These are phyloP conservation scores for Mortierella sp. DNA, from an alignment of 371 early-diverging fungal species.

Conservation along the genomic window DNA sequence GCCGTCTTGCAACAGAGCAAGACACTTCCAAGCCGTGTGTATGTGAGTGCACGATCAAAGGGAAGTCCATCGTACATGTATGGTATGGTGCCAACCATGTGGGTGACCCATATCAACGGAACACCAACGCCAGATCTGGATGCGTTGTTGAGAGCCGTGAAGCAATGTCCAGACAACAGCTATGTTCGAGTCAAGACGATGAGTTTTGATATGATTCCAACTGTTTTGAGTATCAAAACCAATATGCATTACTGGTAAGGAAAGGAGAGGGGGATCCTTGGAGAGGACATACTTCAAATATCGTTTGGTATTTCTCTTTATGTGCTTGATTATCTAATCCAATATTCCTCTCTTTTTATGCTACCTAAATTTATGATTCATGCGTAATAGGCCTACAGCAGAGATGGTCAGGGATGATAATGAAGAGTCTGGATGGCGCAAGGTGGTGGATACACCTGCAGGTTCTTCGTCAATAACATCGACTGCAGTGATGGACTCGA, in stretches of 20 bases:
- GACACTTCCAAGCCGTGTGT: constrained; percentile 75
- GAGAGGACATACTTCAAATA: no score
- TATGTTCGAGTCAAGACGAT: constrained; percentile 89
- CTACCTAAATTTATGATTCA: no score
- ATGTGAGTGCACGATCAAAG: constrained; percentile 74
- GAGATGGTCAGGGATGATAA: constrained; percentile 64
- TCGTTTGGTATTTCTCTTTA: constrained; percentile 25
- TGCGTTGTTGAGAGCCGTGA: constrained; percentile 71
- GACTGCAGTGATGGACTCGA: neutral
- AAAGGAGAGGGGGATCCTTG: no score
- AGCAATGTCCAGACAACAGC: constrained; percentile 69
- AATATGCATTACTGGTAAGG: constrained; percentile 85
- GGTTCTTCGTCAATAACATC: neutral
- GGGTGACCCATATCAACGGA: constrained; percentile 81
- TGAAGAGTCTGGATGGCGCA: constrained; percentile 69
- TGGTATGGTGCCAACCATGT: constrained; percentile 83
- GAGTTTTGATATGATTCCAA: constrained; percentile 83
- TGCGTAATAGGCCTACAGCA: constrained; percentile 56
- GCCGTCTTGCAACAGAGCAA: constrained; percentile 85
- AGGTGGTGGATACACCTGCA: constrained; percentile 28
- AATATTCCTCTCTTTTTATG: neutral
- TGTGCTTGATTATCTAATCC: neutral
- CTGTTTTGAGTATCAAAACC: constrained; percentile 82
- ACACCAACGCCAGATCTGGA: constrained; percentile 70
- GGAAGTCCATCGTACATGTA: constrained; percentile 90